Percentiles rank a stretch among this genome's conserved stretches.
phyloP scores from a whole-genome alignment of 176 grass and related monocot species.

The Raddia guianensis region DNA sequence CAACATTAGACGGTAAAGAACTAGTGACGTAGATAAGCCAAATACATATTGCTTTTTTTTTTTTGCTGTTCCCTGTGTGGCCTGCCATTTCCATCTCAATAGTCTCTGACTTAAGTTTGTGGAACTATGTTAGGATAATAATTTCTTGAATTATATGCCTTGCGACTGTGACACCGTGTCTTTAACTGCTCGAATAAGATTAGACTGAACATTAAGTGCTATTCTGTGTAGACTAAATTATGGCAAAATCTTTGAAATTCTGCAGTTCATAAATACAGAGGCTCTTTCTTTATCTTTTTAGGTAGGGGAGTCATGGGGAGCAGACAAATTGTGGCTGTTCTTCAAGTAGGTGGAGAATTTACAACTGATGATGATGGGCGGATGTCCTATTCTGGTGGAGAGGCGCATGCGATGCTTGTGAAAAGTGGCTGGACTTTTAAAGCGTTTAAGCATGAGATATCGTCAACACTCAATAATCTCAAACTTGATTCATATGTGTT shows the following conservation, averaged over 20 bases:
- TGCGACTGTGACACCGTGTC: neutral
- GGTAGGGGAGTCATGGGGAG: conserved; percentile 46
- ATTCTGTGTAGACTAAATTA: conserved; percentile 23
- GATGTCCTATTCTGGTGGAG: conserved; percentile 73
- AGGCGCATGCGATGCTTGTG: conserved; percentile 78
- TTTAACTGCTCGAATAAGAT: conserved; percentile 9
- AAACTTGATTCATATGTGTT: conserved; percentile 60
- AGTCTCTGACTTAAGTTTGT: neutral
- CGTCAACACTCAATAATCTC: conserved; percentile 65
- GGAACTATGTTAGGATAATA: conserved; percentile 13
- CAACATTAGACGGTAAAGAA: neutral
- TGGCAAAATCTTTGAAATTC: conserved; percentile 31
- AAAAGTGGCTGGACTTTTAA: conserved; percentile 56
- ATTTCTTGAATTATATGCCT: conserved; percentile 9
- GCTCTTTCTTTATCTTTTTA: conserved; percentile 32
- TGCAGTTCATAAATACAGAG: neutral
- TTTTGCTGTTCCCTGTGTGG: neutral
- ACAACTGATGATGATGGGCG: conserved; percentile 57
- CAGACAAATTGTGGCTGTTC: conserved; percentile 64
- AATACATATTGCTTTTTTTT: neutral
- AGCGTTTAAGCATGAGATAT: conserved; percentile 59
- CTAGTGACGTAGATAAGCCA: neutral
- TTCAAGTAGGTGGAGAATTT: conserved; percentile 74
- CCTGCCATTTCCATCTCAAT: conserved; percentile 26
- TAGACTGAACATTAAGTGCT: conserved; percentile 10